phyloP scores from a whole-genome alignment of 495 filamentous ascomycete species.

The Xylaria intraflava region DNA sequence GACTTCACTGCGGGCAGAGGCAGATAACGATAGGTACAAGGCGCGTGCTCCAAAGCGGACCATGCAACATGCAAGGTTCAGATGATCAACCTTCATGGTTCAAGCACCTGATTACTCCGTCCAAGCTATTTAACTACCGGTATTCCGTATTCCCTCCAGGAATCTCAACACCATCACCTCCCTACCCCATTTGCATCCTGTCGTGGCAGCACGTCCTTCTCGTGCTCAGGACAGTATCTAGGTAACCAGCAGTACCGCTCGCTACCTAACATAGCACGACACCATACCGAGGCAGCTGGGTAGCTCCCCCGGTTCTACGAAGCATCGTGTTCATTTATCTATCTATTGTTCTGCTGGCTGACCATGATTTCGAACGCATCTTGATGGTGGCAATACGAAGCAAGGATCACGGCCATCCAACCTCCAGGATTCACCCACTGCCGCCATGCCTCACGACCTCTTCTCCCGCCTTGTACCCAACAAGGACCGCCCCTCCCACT shows the following conservation, averaged over 20 bases:
- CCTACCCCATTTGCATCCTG: not conserved
- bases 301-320: not conserved
- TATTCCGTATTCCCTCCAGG: too few relatives aligned
- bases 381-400: conserved; percentile 14
- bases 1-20: not conserved
- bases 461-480: conserved; percentile 67
- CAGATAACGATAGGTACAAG: conserved; percentile 5
- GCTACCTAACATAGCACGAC: too few relatives aligned
- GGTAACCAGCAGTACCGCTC: too few relatives aligned
- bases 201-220: not conserved
- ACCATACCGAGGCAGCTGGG: too few relatives aligned
- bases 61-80: conserved; percentile 14
- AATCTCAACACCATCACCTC: too few relatives aligned
- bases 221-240: not conserved
- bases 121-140: too few relatives aligned
- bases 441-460: conserved; percentile 65
- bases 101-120: conserved; percentile 3
- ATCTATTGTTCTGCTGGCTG: not conserved
- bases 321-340: not conserved
- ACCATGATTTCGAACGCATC: conserved; percentile 10
- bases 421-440: conserved; percentile 13
- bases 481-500: conserved; percentile 57
- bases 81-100: conserved; percentile 10
- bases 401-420: conserved; percentile 9
- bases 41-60: not conserved